Percentiles rank a stretch among this genome's conserved stretches.
Evolutionary conservation across 352 stramenopile species (phyloP).

Genomic region (Phytophthora melonis): DNA sequence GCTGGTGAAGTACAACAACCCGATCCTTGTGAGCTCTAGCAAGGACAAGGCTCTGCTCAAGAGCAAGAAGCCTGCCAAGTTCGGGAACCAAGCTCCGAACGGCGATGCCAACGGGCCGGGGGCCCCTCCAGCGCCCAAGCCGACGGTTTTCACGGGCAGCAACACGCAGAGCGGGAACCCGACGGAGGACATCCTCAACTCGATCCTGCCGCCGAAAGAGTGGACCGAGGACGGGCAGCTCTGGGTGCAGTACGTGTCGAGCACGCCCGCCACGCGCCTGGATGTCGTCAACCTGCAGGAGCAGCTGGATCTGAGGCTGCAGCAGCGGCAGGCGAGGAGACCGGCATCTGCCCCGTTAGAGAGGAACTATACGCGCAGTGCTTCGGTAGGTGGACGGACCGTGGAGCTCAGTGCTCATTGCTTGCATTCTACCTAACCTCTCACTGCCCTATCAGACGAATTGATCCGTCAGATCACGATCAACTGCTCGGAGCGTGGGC

Average conservation of each 20-base stretch:
- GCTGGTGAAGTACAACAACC: conserved; percentile 93
- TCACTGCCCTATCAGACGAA: conserved; percentile 64
- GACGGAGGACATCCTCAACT: conserved; percentile 93
- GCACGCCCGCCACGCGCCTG: conserved; percentile 90
- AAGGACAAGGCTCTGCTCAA: conserved; percentile 80
- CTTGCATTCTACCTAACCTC: not conserved
- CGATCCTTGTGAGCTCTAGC: conserved; percentile 90
- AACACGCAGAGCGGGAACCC: conserved; percentile 66
- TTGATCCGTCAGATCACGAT: conserved; percentile 94
- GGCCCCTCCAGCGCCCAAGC: conserved; percentile 43
- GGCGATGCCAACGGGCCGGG: conserved; percentile 23
- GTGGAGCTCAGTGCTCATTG: not conserved
- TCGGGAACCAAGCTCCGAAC: conserved; percentile 38
- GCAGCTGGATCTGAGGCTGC: conserved; percentile 90
- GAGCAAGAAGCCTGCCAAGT: conserved; percentile 43
- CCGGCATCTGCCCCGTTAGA: conserved; percentile 92
- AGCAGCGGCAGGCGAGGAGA: conserved; percentile 93
- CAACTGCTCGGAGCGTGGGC: conserved; percentile 91
- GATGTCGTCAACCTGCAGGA: conserved; percentile 94
- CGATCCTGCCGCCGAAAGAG: conserved; percentile 90
- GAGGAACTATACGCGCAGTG: conserved; percentile 95
- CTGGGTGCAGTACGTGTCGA: conserved; percentile 95
- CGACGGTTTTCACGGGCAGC: conserved; percentile 73
- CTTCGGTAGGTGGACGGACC: conserved; percentile 63
- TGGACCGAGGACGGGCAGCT: conserved; percentile 92